Evolutionary conservation across 2,329 filamentous ascomycete genomes (phyloP).

Genomic region (Sphaerulina musiva): DNA sequence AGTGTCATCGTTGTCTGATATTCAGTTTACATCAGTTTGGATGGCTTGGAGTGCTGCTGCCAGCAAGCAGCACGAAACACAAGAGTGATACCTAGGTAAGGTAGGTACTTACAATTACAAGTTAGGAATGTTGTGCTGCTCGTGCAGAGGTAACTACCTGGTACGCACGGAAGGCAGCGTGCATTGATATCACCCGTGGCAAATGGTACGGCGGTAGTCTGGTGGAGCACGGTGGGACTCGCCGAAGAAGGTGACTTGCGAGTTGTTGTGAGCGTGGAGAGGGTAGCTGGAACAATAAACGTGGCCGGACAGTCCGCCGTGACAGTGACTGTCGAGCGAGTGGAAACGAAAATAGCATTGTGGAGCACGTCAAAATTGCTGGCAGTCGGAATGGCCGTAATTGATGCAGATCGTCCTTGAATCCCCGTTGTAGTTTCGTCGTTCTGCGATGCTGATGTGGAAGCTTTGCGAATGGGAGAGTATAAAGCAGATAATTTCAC

Average conservation of each 20-base stretch:
- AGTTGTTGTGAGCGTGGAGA: constrained; percentile 1
- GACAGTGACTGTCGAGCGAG: constrained; percentile 15
- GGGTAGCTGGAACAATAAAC: constrained; percentile 18
- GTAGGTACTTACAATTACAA: constrained; percentile 29
- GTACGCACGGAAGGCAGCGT: constrained; percentile 34
- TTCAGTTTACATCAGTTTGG: constrained; percentile 25
- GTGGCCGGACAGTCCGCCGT: constrained; percentile 22
- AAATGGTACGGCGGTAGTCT: constrained; percentile 17
- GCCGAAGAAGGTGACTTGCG: not conserved
- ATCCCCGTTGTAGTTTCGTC: not conserved
- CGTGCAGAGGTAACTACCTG: constrained; percentile 38
- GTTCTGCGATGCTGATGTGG: not conserved
- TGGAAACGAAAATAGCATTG: not conserved
- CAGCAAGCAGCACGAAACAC: not conserved
- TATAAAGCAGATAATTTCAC: not conserved
- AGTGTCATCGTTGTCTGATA: constrained; percentile 30
- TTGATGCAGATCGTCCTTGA: not conserved
- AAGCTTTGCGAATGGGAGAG: not conserved
- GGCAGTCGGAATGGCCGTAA: not conserved
- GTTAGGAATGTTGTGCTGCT: constrained; percentile 33
- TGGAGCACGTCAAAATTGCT: not conserved
- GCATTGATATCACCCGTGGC: constrained; percentile 27
- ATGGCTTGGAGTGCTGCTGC: not conserved
- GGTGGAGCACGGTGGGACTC: constrained; percentile 3
- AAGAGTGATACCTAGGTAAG: too few relatives aligned